Evolutionary conservation across 805 yeast species (phyloP).

Genomic region (Tetrapisispora nanseiensis): DNA sequence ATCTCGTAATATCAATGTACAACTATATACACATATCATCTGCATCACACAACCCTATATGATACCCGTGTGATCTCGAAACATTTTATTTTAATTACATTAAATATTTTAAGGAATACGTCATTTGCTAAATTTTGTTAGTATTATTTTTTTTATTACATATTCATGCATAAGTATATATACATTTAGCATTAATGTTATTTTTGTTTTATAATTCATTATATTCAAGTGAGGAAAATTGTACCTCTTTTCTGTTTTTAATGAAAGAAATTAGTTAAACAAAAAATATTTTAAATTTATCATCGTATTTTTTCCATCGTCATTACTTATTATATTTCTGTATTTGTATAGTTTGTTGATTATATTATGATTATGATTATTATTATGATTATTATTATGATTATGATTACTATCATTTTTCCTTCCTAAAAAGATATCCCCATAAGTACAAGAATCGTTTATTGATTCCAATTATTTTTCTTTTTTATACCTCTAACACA

Average conservation of each 20-base stretch:
- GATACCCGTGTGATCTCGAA: too few species aligned
- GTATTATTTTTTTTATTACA: not conserved
- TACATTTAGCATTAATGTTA: not conserved
- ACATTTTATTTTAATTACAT: too few species aligned
- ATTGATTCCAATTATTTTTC: not conserved
- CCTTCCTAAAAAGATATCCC: too few species aligned
- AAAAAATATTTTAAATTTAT: not conserved
- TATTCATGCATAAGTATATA: not conserved
- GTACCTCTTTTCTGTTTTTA: not conserved
- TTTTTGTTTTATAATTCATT: slow-evolving; percentile 1
- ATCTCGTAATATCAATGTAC: too few species aligned
- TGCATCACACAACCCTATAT: too few species aligned
- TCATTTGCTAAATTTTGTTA: not conserved
- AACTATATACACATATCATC: too few species aligned
- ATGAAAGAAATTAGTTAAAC: not conserved
- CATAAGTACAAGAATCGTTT: too few species aligned
- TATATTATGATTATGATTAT: not conserved
- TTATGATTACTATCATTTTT: not conserved
- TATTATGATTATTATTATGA: not conserved
- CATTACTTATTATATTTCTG: not conserved
- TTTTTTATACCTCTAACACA: not conserved
- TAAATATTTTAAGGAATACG: not conserved
- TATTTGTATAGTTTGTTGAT: too few species aligned
- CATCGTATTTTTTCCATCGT: not conserved
- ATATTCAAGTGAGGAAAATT: not conserved